Percentiles rank a stretch among this genome's conserved stretches.
These are phyloP conservation scores for Trichoderma citrinoviride DNA, from an alignment of 2,329 filamentous ascomycete species.

Conservation along the genomic window DNA sequence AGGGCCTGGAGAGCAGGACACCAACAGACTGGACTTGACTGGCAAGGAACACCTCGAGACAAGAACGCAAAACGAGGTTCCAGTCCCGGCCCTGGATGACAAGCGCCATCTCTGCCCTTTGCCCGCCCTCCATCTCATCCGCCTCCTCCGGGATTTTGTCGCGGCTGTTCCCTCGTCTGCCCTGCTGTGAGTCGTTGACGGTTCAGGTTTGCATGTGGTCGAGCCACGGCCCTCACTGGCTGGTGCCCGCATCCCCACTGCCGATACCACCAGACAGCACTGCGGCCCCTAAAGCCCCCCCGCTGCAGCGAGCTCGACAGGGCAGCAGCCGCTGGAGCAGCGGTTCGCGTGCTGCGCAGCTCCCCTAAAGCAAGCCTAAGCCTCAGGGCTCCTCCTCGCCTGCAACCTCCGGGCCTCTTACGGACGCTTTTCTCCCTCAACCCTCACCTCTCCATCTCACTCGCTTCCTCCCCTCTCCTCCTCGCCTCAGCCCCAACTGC, in stretches of 20 bases:
- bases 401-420: no score
- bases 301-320: neutral
- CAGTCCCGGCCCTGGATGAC: neutral
- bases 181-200: neutral
- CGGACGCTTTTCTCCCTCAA: neutral
- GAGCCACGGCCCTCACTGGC: neutral
- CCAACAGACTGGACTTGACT: no score
- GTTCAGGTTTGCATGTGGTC: constrained; percentile 10
- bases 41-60: no score
- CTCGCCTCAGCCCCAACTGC: constrained; percentile 6
- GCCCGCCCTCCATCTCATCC: neutral
- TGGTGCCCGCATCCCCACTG: neutral
- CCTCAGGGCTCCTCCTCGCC: no score
- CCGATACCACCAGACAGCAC: constrained; percentile 16
- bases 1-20: no score
- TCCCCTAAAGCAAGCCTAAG: constrained; percentile 7
- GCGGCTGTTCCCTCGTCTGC: neutral
- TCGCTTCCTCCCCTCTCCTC: neutral
- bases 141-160: neutral
- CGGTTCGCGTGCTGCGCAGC: constrained; percentile 3
- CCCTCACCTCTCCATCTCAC: neutral
- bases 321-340: neutral
- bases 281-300: neutral
- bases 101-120: neutral
- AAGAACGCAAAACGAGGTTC: neutral